Evolutionary conservation across 352 stramenopile genomes (phyloP).

Genomic region (Phytophthora constricta): DNA sequence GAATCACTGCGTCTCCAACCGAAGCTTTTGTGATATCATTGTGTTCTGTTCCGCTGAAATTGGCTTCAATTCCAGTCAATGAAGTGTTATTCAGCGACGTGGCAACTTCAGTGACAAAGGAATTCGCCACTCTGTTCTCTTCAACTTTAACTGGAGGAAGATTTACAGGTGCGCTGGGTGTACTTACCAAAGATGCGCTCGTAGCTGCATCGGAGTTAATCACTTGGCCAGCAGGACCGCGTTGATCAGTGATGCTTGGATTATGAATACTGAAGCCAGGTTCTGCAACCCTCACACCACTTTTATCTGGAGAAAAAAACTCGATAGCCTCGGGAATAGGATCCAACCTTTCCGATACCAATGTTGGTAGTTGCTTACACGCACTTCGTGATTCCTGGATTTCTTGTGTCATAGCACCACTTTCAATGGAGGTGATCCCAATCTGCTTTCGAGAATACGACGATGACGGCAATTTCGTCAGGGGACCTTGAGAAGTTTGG

Average conservation of each 20-base stretch:
- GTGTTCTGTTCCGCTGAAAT: background rate
- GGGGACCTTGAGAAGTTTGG: too few species aligned
- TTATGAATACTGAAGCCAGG: background rate
- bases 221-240: background rate
- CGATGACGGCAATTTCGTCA: too few species aligned
- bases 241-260: background rate
- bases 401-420: background rate
- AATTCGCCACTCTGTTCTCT: constrained; percentile 23
- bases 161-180: background rate
- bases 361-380: background rate
- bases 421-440: background rate
- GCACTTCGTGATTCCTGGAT: background rate
- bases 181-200: too few species aligned
- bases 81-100: background rate
- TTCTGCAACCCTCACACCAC: background rate
- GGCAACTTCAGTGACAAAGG: background rate
- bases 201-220: background rate
- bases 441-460: background rate
- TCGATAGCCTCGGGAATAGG: constrained; percentile 32
- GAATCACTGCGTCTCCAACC: background rate
- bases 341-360: constrained; percentile 12
- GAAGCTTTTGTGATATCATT: background rate
- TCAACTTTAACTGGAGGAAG: constrained; percentile 9
- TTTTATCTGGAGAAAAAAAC: constrained; percentile 4
- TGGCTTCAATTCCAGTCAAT: background rate